Conservation (phyloP, 176 grass and related monocot species). For the Lolium rigidum region DNA sequence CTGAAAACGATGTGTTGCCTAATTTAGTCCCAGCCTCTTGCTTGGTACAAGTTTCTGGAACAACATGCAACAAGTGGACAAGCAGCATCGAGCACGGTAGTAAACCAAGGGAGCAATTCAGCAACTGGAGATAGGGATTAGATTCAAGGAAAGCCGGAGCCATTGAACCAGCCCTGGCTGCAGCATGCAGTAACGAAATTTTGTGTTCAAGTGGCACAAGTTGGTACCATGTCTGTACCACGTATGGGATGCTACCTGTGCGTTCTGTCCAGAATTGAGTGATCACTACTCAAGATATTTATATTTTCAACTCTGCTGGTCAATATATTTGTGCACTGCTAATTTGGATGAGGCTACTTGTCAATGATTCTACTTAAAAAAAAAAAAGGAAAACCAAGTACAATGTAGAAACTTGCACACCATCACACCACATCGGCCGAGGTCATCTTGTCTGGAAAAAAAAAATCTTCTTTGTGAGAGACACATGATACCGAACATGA, state of each 20-base stretch:
- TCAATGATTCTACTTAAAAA: neutral
- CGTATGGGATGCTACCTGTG: neutral
- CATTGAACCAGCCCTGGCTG: neutral
- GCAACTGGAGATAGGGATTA: neutral
- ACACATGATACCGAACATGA: too few relatives aligned
- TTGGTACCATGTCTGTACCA: neutral
- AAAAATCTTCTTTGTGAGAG: too few relatives aligned
- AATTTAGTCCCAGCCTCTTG: neutral
- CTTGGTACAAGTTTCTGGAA: constrained; percentile 8
- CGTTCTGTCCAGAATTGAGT: neutral
- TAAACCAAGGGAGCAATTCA: neutral
- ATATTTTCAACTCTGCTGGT: neutral
- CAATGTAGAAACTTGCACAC: neutral
- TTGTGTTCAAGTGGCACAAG: neutral
- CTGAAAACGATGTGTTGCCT: neutral
- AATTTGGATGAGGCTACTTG: neutral
- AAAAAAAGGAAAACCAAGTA: neutral
- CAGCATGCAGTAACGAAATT: neutral
- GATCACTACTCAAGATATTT: neutral
- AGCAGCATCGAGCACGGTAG: neutral
- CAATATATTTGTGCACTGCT: neutral
- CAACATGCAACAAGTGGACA: neutral
- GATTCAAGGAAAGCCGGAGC: too few relatives aligned
- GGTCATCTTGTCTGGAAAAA: neutral
- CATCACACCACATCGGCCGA: neutral